A percentile compares a stretch with the other conserved stretches of the same genome.
phyloP scores from a whole-genome alignment of 192 early-diverging fungal species.

The Umbelopsis isabellina region DNA sequence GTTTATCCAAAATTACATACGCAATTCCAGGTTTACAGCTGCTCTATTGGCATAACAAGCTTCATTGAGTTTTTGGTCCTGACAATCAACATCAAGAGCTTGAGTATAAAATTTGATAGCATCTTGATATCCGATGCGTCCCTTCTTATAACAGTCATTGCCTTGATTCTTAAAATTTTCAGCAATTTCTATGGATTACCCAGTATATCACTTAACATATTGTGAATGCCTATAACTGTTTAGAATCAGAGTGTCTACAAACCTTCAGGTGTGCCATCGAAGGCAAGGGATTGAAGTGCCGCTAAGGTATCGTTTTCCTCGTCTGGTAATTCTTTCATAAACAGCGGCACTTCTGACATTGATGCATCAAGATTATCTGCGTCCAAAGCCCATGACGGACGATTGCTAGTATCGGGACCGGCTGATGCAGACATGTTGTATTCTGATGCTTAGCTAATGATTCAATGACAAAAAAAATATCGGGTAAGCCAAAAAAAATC shows the following conservation, averaged over 20 bases:
- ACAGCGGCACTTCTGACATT: slow-evolving; percentile 85
- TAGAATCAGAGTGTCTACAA: not conserved
- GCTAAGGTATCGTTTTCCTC: slow-evolving; percentile 75
- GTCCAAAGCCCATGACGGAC: slow-evolving; percentile 33
- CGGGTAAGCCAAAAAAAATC: no score
- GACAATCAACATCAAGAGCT: slow-evolving; percentile 74
- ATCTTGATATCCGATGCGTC: slow-evolving; percentile 66
- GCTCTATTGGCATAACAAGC: slow-evolving; percentile 87
- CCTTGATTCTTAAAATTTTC: slow-evolving; percentile 95
- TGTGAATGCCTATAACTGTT: not conserved
- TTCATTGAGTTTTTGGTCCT: slow-evolving; percentile 78
- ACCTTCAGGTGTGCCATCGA: slow-evolving; percentile 95
- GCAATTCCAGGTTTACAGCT: slow-evolving; percentile 86
- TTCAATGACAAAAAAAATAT: no score
- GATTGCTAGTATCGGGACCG: not conserved
- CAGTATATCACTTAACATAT: not conserved
- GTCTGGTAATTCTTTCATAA: slow-evolving; percentile 83
- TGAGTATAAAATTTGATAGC: slow-evolving; percentile 89
- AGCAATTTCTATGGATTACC: slow-evolving; percentile 63
- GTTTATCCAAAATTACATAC: slow-evolving; percentile 39
- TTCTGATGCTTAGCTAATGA: no score
- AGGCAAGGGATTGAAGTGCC: slow-evolving; percentile 84
- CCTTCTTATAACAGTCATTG: slow-evolving; percentile 86
- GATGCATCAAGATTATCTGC: slow-evolving; percentile 58
- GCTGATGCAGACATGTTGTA: not conserved